Conservation (phyloP, 495 filamentous ascomycete genomes). For the Rostrohypoxylon terebratum region DNA sequence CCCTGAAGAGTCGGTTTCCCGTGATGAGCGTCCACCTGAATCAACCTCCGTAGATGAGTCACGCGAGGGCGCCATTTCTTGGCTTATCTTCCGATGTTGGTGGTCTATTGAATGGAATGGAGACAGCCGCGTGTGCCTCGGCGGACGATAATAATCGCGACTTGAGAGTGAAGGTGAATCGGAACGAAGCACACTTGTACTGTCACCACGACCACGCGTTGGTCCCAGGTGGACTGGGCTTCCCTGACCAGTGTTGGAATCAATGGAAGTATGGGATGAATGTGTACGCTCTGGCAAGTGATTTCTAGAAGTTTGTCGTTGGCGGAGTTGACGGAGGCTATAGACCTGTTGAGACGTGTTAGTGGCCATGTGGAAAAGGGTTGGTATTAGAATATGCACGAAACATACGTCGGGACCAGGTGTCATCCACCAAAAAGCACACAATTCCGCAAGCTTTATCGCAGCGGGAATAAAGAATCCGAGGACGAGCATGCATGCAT, state of each 20-base stretch:
- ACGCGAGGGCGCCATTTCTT: not conserved
- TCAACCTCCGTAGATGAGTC: not conserved
- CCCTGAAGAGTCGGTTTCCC: not conserved
- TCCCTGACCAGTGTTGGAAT: not conserved
- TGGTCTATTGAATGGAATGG: not conserved
- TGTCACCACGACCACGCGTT: not conserved
- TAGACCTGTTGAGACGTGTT: not conserved
- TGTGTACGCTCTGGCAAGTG: conserved; percentile 1
- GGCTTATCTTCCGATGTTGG: not conserved
- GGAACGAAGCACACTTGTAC: not conserved
- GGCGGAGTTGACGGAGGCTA: not conserved
- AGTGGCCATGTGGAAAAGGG: not conserved
- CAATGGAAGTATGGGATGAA: not conserved
- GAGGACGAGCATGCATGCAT: not conserved
- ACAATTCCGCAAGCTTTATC: not conserved
- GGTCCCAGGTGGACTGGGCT: not conserved
- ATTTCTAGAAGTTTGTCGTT: not conserved
- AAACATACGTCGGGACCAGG: not conserved
- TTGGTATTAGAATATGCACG: not conserved
- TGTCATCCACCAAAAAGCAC: not conserved
- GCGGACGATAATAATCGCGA: not conserved
- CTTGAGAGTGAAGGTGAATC: not conserved
- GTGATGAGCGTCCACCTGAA: not conserved
- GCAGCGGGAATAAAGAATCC: not conserved
- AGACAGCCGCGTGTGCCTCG: not conserved